Evolutionary conservation across 495 filamentous ascomycete genomes (phyloP).

Genomic region (Aspergillus bertholletiae): DNA sequence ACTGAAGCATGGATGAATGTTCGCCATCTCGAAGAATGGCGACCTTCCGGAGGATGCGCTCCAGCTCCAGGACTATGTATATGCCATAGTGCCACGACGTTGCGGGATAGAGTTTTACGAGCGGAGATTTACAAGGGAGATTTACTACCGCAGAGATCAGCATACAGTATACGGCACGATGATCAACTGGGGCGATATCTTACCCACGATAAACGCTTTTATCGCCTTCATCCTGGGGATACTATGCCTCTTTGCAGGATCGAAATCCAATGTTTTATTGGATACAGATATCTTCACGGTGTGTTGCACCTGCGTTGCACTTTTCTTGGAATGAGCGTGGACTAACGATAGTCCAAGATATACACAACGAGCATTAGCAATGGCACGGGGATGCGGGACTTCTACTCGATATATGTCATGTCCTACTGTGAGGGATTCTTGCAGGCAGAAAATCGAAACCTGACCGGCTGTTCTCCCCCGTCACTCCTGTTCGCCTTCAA

Average conservation of each 20-base stretch:
- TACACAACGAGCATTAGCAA: slow-evolving; percentile 43
- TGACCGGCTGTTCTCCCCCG: slow-evolving; percentile 59
- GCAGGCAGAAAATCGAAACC: slow-evolving; percentile 43
- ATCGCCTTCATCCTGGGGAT: slow-evolving; percentile 64
- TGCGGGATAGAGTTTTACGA: not conserved
- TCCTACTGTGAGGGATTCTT: slow-evolving; percentile 66
- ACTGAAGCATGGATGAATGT: not conserved
- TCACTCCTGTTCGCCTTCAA: slow-evolving; percentile 56
- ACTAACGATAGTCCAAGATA: slow-evolving; percentile 21
- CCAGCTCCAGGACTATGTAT: not conserved
- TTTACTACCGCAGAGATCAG: not conserved
- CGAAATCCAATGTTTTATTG: slow-evolving; percentile 55
- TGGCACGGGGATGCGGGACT: slow-evolving; percentile 60
- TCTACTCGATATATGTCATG: slow-evolving; percentile 71
- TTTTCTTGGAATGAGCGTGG: slow-evolving; percentile 16
- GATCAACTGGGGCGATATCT: slow-evolving; percentile 5
- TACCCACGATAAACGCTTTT: slow-evolving; percentile 36
- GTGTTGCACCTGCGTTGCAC: slow-evolving; percentile 19
- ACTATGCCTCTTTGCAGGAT: slow-evolving; percentile 69
- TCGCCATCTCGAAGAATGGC: not conserved
- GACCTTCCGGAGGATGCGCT: not conserved
- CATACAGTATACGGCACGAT: not conserved
- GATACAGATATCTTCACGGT: slow-evolving; percentile 65
- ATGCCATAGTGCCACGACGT: not conserved
- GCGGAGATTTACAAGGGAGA: not conserved